Evolutionary conservation across 2,329 filamentous ascomycete species (phyloP), one percentile per base, ranked within the genome.

Genomic region (Exophiala dermatitidis): DNA sequence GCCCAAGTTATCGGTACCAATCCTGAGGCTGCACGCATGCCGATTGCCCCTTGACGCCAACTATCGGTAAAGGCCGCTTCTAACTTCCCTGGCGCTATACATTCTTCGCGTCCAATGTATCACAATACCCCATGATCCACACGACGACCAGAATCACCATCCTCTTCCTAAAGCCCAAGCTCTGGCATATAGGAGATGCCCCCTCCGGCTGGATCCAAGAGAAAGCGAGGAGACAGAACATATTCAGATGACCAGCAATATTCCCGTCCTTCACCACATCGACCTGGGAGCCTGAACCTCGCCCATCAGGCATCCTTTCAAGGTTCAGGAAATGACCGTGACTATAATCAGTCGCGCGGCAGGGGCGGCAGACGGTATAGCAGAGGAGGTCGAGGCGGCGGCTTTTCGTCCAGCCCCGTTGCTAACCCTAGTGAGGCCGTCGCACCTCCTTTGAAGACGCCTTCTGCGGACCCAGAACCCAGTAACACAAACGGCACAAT

Each of bases 191-290:
- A 42, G 37, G 46, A 62, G 63, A 81, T 81, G 78, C 71, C 76
- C 67, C 76, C 74, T 60, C 68, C 67, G 60, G 68, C 68, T 51
- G 69, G 69, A 59, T 70, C 71, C 50, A 84, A 83, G 72, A 74
- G 80, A 58, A 83, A 83, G 72, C 67, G 72, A 65, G 66, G 63
- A 50, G 73, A 75, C 51, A 66, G 72, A 62, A 67, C 67, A 37
- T 74, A 68, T 66, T 71, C 72, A 40, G 68, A 69, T 49, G 72
- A 75, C 55, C 64, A 64, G 40, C 68, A 49, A 26, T 53, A 69
- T 63, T 64, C 64, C 52, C 68, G 71, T 58, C 73, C 71, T 57
- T 76, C 73, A 59, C 74, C 70, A 61, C 73, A 74, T 69, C 73
- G 69, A 54, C 73, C 70, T 36, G 69, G 66, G 58, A 72, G 68